phyloP scores from a whole-genome alignment of 2,329 filamentous ascomycete species.

The Cladosporium sp. region DNA sequence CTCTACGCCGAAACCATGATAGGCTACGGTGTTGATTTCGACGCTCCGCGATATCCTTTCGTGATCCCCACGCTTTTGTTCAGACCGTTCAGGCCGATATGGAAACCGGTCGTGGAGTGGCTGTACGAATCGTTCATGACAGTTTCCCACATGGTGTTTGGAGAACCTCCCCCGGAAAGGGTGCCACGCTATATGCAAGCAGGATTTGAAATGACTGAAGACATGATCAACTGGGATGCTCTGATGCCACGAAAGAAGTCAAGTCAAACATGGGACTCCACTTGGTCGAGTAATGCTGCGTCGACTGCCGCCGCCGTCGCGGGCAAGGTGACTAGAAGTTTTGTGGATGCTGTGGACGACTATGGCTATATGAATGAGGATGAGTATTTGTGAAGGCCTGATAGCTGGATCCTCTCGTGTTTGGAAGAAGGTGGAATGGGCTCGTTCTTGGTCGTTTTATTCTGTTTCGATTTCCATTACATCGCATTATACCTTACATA shows the following conservation, averaged over 20 bases:
- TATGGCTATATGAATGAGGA: slow-evolving; percentile 28
- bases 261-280: slow-evolving; percentile 11
- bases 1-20: slow-evolving; percentile 44
- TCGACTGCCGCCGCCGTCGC: slow-evolving; percentile 13
- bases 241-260: neutral
- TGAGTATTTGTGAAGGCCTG: slow-evolving; percentile 17
- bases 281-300: slow-evolving; percentile 17
- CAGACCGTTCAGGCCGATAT: slow-evolving; percentile 34
- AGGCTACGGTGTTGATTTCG: slow-evolving; percentile 47
- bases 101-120: slow-evolving; percentile 29
- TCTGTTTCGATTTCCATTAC: neutral
- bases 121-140: neutral
- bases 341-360: slow-evolving; percentile 24
- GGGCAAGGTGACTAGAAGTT: slow-evolving; percentile 1
- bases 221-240: slow-evolving; percentile 3
- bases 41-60: slow-evolving; percentile 52
- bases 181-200: neutral
- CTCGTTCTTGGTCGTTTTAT: neutral
- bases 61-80: slow-evolving; percentile 54
- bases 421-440: neutral
- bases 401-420: too few relatives aligned
- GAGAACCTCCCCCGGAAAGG: neutral
- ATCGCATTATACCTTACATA: slow-evolving; percentile 10
- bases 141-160: slow-evolving; percentile 9
- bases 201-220: neutral